Base-by-base conservation (phyloP, 257 asterid genomes). In the Solanum piurae region DNA sequence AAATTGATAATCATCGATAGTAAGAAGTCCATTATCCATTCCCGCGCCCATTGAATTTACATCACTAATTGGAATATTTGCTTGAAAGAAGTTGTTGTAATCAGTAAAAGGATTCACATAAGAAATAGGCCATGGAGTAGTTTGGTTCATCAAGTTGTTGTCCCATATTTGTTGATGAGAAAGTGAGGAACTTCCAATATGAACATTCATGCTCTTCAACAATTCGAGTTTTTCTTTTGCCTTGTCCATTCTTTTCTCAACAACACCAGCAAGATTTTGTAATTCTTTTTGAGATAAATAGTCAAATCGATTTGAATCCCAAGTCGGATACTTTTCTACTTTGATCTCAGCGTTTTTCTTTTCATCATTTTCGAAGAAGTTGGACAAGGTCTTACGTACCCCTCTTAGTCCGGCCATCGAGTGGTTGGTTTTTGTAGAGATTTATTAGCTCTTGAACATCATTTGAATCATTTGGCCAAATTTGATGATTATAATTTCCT, bases 381-480 rank as follows among this genome's bases (percentile, higher is more conserved):
- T 23, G 0, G 64, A 23, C 37, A 87, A 0, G 5, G 11, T 18
- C n/a, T 84, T 46, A n/a, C n/a, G n/a, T n/a, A 7, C 31, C 23
- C 7, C 36, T 73, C 83, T 21, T 37, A 8, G 36, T 29, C 2
- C 60, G 5, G 7, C 40, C 46, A 7, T 29, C 1, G 3, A 31
- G 58, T 12, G 86, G 13, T 2, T 40, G 44, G 5, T 69, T 55
- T 85, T 83, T 44, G 86, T 90, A 68, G 1, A 64, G 21, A 5
- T 74, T 73, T 64, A 74, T 31, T 76, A 84, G 5, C 1, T 46
- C 62, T 3, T 23, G 3, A 11, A 84, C 83, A 13, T 25, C n/a
- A 12, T 75, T 87, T 2, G n/a, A 34, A 20, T 88, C 31, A 1
- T 20, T 84, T 4, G 89, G 87, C 79, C 91, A 90, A 21, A 84